Base-by-base conservation (phyloP, 2,329 filamentous ascomycete genomes). In the Diaporthe vaccinii region DNA sequence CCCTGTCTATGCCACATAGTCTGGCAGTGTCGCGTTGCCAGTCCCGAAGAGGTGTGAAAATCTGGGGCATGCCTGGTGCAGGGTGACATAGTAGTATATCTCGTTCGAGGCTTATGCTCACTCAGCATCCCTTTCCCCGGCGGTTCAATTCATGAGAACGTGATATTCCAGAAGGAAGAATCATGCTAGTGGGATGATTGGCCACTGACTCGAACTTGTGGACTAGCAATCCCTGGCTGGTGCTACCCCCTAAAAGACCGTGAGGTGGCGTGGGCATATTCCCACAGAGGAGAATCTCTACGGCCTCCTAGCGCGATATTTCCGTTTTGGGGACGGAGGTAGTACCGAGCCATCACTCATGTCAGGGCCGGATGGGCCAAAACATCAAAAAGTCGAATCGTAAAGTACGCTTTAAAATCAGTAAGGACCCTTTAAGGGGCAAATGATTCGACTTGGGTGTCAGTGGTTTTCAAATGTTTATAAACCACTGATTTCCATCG, bases 271-370 rank as follows among this genome's bases (percentile, higher is more conserved):
- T 59, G 57, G 55, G 59, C 59, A 65, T 39, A 65, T 65, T 65
- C 39, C 59, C 41, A 65, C 61, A 49, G 49, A 46, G 61, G 61
- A 65, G 61, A 65, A 65, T 65, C 61, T 34, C 25, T 41, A 31
- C 15, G 44, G 61, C 41, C 41, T 28, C 25, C 39, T 39, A 65
- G 61, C 34, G 14, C 20, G 41, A 65, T 65, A n/a, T 65, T 65
- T 25, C 61, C 61, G 41, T 65, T 65, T 65, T 65, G 28, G 61
- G 61, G 17, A 65, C 61, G 61, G 61, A 65, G 61, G 25, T 31
- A 46, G 25, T 20, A 34, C 61, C 61, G 61, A 65, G 61, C 25
- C 9, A n/a, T 22, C 61, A 46, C 39, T 34, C 59, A 31, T 12
- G 0, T 46, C 41, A 20, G 25, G 17, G 20, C 28, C 9, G 25